Base-by-base conservation (phyloP, 2,329 filamentous ascomycete species). In the Ceratocystis cubensis region DNA sequence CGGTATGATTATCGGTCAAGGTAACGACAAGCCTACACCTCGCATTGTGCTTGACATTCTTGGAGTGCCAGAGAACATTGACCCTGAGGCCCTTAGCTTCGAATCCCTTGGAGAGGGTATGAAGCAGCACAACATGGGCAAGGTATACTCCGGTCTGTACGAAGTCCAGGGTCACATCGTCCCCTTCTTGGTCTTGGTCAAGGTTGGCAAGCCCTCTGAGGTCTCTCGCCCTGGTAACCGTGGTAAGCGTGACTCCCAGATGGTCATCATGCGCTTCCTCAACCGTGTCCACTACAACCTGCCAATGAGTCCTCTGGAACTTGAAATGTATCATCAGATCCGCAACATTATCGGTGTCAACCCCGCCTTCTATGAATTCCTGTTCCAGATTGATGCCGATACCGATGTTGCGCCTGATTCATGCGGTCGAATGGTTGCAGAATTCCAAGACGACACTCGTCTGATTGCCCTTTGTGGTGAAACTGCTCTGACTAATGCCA, bases 51-150 rank as follows among this genome's bases (percentile, higher is more conserved):
- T 99, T 65, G 94, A 99, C 73, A 99, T 99, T 79, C 82, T 99
- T 5, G 94, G 94, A 70, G 94, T 99, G 37, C 88, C 91, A 1
- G 92, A 96, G 71, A 89, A 88, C 1, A 89, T 96, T 17, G 93
- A 99, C 73, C 94, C 95, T 0, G 93, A 97, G 75, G 91, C 94
- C 2, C 81, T 99, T 67, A 96, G 91, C 80, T 99, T 99, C 72
- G 93, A 99, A 75, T 93, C 91, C 73, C 83, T 99, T 45, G 94
- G 94, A 68, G 93, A 97, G 77, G 94, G 94, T 74, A 84, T 88
- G 78, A 96, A 96, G 78, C 94, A 97, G 76, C 94, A 97, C 80
- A 99, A 99, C 76, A 97, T 97, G 93, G 94, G 89, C 76, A 99
- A 99, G 77, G 86, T 96, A 70, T 99, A 99, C 78, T 96, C 94